phyloP scores from a whole-genome alignment of 2,329 filamentous ascomycete genomes.

The Fusarium albidum region DNA sequence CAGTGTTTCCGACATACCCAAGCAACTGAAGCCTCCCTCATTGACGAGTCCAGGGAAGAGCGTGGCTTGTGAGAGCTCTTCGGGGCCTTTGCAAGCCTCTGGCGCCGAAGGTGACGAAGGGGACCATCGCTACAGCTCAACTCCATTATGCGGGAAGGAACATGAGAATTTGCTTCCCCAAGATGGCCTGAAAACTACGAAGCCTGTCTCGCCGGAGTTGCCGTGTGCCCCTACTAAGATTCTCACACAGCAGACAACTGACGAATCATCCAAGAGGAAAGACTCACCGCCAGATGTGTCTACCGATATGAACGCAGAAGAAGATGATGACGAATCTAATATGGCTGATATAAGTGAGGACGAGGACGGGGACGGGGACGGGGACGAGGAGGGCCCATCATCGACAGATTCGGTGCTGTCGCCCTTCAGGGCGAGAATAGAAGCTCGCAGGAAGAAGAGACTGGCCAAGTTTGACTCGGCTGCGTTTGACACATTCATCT shows the following conservation, averaged over 20 bases:
- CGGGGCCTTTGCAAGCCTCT: background rate
- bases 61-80: background rate
- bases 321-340: conserved; percentile 18
- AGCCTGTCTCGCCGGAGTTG: conserved; percentile 4
- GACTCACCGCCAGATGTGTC: background rate
- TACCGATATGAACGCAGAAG: conserved; percentile 2
- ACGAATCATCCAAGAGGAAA: conserved; percentile 1
- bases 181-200: conserved; percentile 6
- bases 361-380: too few relatives aligned
- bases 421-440: conserved; percentile 11
- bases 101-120: background rate
- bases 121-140: background rate
- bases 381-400: conserved; percentile 3
- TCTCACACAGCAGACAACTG: conserved; percentile 2
- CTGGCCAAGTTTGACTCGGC: conserved; percentile 33
- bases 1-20: background rate
- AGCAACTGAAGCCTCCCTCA: background rate
- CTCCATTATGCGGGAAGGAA: background rate
- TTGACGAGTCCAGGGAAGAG: background rate
- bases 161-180: background rate
- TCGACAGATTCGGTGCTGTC: conserved; percentile 2
- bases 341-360: conserved; percentile 18
- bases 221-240: conserved; percentile 6
- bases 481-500: conserved; percentile 51
- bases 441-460: conserved; percentile 13